phyloP scores from a whole-genome alignment of 176 grass and related monocot genomes.

The Aegilops sharonensis region DNA sequence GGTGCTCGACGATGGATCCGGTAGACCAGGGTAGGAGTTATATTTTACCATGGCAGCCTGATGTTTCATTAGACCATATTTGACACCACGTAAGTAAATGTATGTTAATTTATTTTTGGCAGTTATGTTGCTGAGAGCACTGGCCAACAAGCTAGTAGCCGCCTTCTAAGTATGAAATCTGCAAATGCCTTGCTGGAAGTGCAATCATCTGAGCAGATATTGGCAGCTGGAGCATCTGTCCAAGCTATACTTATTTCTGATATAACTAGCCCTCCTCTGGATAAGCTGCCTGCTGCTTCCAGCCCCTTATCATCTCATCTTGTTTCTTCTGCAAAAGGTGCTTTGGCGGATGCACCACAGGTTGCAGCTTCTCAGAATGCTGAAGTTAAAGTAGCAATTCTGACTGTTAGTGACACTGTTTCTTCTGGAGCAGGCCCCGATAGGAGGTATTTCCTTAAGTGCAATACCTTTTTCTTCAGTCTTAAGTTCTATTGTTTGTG shows the following conservation, averaged over 20 bases:
- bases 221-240: slow-evolving; percentile 66
- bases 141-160: slow-evolving; percentile 82
- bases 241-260: slow-evolving; percentile 76
- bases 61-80: background rate
- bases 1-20: slow-evolving; percentile 86
- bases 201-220: slow-evolving; percentile 47
- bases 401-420: slow-evolving; percentile 98
- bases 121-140: slow-evolving; percentile 92
- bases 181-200: slow-evolving; percentile 89
- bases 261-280: slow-evolving; percentile 41
- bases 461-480: background rate
- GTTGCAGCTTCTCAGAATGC: slow-evolving; percentile 31
- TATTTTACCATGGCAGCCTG: background rate
- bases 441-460: slow-evolving; percentile 66
- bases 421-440: slow-evolving; percentile 74
- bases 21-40: slow-evolving; percentile 74
- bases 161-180: slow-evolving; percentile 94
- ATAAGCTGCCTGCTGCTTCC: slow-evolving; percentile 20
- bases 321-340: slow-evolving; percentile 23
- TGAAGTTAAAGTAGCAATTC: slow-evolving; percentile 75
- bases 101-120: slow-evolving; percentile 8
- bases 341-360: slow-evolving; percentile 7
- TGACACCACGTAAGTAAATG: background rate
- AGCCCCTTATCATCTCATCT: slow-evolving; percentile 2
- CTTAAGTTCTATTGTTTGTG: background rate